Base-by-base conservation (phyloP, 2,329 filamentous ascomycete species). In the Tolypocladium paradoxum region DNA sequence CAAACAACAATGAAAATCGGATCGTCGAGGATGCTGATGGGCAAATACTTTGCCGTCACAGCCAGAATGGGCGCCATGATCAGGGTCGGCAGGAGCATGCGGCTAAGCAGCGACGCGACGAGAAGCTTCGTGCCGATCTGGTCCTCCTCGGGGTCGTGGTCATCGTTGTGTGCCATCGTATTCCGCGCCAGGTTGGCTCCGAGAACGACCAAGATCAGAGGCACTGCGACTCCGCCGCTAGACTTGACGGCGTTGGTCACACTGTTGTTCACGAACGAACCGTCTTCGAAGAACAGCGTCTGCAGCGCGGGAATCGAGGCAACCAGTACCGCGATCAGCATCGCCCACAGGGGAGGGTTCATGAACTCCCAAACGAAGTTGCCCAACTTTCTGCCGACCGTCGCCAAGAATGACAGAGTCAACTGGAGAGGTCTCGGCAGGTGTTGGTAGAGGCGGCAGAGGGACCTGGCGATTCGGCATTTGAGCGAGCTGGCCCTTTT, bases 1-100 rank as follows among this genome's bases (percentile, higher is more conserved):
- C 91, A 96, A 36, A 99, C 93, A 60, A 99, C 89, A 60, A 99
- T 85, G 69, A 99, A 99, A 63, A 99, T 99, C 11, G 93, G 93
- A 65, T 99, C 93, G 66, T 95, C 93, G 35, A 99, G 76, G 61
- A 99, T 97, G 74, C 88, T 95, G 64, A 99, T 80, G 3, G 90
- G 90, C 29, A 96, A 81, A 64, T 85, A 96, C 67, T 96, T 97
- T 55, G 93, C 93, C 47, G 87, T 79, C 18, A 97, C 58, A 0
- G 92, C 92, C 36, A 99, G 73, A 47, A 97, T 74, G 2, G 93
- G 93, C 0, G 90, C 88, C 89, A 97, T 97, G 68, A 96, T 81
- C 40, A 95, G 64, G 0, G 89, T 96, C 1, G 93, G 93, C 5
- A 99, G 76, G 7, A 97, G 68, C 93, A 99, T 99, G 49, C 93